These are phyloP conservation scores for Cystobasidium onofrii DNA, from an alignment of 768 basidiomycete species.

Conservation along the genomic window DNA sequence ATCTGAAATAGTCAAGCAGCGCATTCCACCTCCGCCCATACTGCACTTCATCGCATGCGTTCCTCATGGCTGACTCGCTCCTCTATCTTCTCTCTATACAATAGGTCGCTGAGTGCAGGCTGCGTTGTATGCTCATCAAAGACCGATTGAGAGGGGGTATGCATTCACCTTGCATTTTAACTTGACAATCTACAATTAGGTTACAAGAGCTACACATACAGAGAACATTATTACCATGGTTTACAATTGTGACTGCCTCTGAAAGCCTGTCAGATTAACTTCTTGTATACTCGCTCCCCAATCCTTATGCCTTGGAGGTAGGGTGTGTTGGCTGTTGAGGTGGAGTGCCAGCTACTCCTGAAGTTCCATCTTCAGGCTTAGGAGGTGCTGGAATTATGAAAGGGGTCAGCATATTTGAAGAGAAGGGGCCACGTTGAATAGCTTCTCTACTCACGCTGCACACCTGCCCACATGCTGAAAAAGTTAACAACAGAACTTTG, in stretches of 20 bases:
- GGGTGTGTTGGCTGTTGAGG: background rate
- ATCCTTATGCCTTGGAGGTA: background rate
- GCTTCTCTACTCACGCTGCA: slow-evolving; percentile 30
- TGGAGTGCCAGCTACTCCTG: background rate
- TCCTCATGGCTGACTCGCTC: background rate
- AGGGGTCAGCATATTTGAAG: background rate
- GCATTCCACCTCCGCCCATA: background rate
- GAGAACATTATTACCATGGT: background rate
- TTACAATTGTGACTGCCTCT: background rate
- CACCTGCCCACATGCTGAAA: background rate
- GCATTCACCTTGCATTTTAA: background rate
- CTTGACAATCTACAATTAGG: too few relatives aligned
- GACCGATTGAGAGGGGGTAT: background rate
- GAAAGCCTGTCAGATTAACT: too few relatives aligned
- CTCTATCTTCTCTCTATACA: too few relatives aligned
- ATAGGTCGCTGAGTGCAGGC: too few relatives aligned
- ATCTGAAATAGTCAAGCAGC: too few relatives aligned
- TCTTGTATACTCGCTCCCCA: too few relatives aligned
- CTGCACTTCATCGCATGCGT: too few relatives aligned
- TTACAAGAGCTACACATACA: background rate
- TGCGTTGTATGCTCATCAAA: too few relatives aligned
- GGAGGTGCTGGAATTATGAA: background rate
- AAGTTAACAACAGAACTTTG: slow-evolving; percentile 45
- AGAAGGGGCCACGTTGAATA: too few relatives aligned
- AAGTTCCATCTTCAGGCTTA: background rate